Base-by-base conservation (phyloP, 768 basidiomycete genomes). In the Pleurotus ostreatus region DNA sequence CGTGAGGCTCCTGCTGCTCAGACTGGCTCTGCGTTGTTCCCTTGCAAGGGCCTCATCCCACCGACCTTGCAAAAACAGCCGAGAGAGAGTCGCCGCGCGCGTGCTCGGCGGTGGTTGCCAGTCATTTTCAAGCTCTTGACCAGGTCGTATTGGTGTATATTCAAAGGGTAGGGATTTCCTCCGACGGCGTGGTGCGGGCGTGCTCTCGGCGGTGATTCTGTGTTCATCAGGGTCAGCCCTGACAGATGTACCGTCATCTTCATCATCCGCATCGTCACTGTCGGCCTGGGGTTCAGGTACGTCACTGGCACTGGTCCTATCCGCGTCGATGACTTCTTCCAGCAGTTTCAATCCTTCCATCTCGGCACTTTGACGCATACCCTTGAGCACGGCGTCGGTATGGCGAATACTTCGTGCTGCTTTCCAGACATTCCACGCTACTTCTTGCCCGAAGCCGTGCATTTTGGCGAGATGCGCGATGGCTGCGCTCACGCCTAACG, bases 381-480 rank as follows among this genome's bases (percentile, higher is more conserved):
- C 62, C 47, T 59, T 61, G 59, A 78, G 52, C 41, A 74, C 65
- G 45, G 66, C 63, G 51, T 79, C 78, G 22, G 77, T 69, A 54
- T 68, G 65, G 12, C 64, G 56, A 15, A 84, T 61, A 56, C 68
- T 74, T 46, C 66, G 59, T 18, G 72, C 64, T 0, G 60, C 34
- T 7, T 62, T 37, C 58, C 73, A 79, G 25, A 80, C 68, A 12
- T 65, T 64, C 49, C 70, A 66, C 16, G 79, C 78, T 4, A 78
- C 71, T 2, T 70, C 67, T 44, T 73, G 62, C 11, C 63, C 65
- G 57, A 78, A 78, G 13, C 76, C 75, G 41, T 81, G 78, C 30
- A 78, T 77, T 16, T 67, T 61, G 0, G 78, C 51, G 41, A 53
- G 37, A 15, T 22, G 34, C 20, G 37, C n/a, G 13, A 53, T n/a